Percentiles rank a stretch among this genome's conserved stretches.
phyloP scores from a whole-genome alignment of 139 green algal species.

The Micractinium sp. region DNA sequence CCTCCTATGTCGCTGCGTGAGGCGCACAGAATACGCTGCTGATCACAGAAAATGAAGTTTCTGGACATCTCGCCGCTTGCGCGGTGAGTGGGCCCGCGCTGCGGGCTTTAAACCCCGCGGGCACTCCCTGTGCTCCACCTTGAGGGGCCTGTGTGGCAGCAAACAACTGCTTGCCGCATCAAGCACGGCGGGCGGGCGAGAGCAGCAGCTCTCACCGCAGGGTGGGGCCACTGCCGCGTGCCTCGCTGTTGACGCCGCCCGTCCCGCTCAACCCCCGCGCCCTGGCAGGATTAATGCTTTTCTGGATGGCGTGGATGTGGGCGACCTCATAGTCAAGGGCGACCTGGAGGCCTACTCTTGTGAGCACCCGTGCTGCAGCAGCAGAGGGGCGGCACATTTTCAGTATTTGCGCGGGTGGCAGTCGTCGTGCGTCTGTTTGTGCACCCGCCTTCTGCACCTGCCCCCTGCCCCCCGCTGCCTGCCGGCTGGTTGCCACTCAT shows the following conservation, averaged over 20 bases:
- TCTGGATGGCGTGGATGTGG: conserved; percentile 89
- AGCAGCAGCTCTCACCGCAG: too few species aligned
- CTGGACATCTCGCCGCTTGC: conserved; percentile 68
- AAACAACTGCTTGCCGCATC: too few species aligned
- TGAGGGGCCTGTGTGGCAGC: too few species aligned
- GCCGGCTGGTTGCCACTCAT: not conserved
- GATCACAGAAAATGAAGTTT: conserved; percentile 70
- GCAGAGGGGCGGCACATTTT: too few species aligned
- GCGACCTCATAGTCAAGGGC: conserved; percentile 88
- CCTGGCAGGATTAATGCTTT: conserved; percentile 77
- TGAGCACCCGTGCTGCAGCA: conserved; percentile 50
- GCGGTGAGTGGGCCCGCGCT: conserved; percentile 46
- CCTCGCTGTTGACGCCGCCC: not conserved
- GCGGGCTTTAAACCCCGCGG: too few species aligned
- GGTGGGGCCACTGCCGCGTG: too few species aligned
- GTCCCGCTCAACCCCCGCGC: not conserved
- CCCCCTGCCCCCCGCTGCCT: not conserved
- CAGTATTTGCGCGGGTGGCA: too few species aligned
- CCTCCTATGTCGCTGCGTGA: not conserved
- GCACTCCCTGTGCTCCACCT: too few species aligned
- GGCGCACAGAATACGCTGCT: not conserved
- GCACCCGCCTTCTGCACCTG: not conserved
- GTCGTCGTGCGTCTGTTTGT: too few species aligned
- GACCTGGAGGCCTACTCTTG: conserved; percentile 95
- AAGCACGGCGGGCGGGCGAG: too few species aligned